Evolutionary conservation across 352 stramenopile genomes (phyloP), one percentile per base, ranked within the genome.

Genomic region (Halophytophthora polymorphica): DNA sequence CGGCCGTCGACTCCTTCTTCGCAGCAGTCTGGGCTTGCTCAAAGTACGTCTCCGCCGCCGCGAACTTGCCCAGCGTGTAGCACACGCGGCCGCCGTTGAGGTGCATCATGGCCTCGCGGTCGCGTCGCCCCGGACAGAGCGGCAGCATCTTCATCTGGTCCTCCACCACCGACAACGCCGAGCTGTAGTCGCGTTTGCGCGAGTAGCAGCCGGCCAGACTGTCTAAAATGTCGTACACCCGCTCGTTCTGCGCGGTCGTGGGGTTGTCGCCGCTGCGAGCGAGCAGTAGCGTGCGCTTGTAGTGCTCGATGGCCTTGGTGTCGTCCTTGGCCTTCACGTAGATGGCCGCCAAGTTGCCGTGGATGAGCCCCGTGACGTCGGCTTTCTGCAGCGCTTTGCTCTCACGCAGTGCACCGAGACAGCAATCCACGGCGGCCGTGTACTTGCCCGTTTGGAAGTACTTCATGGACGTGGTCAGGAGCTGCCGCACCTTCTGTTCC

Each of bases 301-400:
- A 90, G 53, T 86, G 76, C 38, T 81, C 67, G 36, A 86, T 77
- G 6, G 79, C 79, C 29, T 77, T 73, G 19, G 66, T 55, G 40
- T 86, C 69, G 55, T 83, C 66, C 18, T 80, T 72, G 29, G 69
- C 56, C 28, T 82, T 79, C 13, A 67, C 55, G 41, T 84, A 83
- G 11, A 74, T 78, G 1, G 76, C 67, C 5, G 78, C 78, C 13
- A 89, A 47, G 49, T 89, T 87, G 23, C 73, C 69, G 53, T 89
- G 78, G 22, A 89, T 78, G 19, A 87, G 35, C 11, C 71, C 74
- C 35, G 70, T 87, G n/a, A 83, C 70, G 36, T 87, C 78, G 51
- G 72, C 70, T 33, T 80, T 82, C 28, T 73, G 56, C n/a, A 89
- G 61, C 35, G 63, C 19, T 21, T 87, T 66, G 15, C 65, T 71